phyloP scores from a whole-genome alignment of 202 grass and related monocot genomes.

The Alloteropsis angusta region DNA sequence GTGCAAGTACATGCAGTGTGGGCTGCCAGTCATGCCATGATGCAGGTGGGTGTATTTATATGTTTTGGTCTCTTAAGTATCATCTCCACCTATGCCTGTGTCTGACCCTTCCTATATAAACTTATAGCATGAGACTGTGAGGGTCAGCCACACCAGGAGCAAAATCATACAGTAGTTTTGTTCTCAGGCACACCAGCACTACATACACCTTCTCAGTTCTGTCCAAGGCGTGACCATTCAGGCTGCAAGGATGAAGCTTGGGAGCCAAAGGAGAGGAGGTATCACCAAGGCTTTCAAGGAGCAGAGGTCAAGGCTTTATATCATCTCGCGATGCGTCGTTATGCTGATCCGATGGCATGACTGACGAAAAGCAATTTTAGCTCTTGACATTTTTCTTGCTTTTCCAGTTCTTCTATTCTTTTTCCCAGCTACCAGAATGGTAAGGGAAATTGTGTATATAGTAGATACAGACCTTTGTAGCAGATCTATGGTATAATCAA shows the following conservation, averaged over 20 bases:
- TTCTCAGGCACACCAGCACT: neutral
- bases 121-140: neutral
- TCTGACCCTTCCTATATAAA: conserved; percentile 25
- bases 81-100: neutral
- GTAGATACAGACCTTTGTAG: neutral
- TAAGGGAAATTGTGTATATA: conserved; percentile 7
- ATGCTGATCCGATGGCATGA: conserved; percentile 45
- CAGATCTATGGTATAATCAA: neutral
- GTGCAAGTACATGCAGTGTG: conserved; percentile 6
- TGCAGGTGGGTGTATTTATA: conserved; percentile 2
- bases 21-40: conserved; percentile 31
- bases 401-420: neutral
- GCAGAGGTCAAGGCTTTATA: conserved; percentile 33
- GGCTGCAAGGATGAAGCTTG: conserved; percentile 26
- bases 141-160: neutral
- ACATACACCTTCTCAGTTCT: neutral
- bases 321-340: conserved; percentile 32
- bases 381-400: neutral
- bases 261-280: conserved; percentile 18
- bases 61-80: neutral
- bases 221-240: neutral
- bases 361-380: neutral
- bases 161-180: neutral
- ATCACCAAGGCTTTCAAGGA: conserved; percentile 30
- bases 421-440: conserved; percentile 10